Conservation (phyloP, 805 yeast species). For the Lipomyces orientalis region DNA sequence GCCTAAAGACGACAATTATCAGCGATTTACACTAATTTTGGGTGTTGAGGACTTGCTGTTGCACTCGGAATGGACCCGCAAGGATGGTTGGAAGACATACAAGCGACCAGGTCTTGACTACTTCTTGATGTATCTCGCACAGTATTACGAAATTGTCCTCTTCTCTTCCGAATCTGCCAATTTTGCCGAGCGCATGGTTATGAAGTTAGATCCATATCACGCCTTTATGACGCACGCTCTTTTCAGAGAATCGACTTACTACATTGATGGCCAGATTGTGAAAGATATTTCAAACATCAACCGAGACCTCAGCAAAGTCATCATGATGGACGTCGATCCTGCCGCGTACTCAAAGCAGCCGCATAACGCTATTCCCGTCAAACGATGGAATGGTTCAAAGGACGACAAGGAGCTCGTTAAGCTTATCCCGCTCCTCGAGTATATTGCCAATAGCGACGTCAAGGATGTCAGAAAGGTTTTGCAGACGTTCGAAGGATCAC, state of each 20-base stretch:
- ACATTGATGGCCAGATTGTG: constrained; percentile 84
- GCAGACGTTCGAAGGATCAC: constrained; percentile 69
- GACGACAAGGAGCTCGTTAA: constrained; percentile 77
- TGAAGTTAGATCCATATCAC: constrained; percentile 90
- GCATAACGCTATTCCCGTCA: constrained; percentile 86
- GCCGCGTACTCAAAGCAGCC: constrained; percentile 82
- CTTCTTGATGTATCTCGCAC: constrained; percentile 91
- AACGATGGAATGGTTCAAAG: constrained; percentile 84
- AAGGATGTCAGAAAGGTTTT: constrained; percentile 90
- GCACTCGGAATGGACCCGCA: constrained; percentile 90
- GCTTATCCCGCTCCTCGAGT: constrained; percentile 92
- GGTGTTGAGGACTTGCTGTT: constrained; percentile 88
- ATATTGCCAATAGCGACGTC: constrained; percentile 83
- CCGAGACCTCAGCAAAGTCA: constrained; percentile 83
- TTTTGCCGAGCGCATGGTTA: constrained; percentile 81
- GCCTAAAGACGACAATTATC: constrained; percentile 86
- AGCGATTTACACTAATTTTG: constrained; percentile 85
- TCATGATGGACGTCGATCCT: constrained; percentile 78
- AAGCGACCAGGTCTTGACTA: constrained; percentile 99
- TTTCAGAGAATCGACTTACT: constrained; percentile 88
- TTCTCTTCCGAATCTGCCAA: constrained; percentile 85
- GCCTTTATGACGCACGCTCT: constrained; percentile 86
- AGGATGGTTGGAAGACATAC: constrained; percentile 97
- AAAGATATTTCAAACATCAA: constrained; percentile 90
- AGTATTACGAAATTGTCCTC: constrained; percentile 93